Percentiles rank a stretch among this genome's conserved stretches.
These are phyloP conservation scores for Colletotrichum caudatum DNA, from an alignment of 2,329 filamentous ascomycete species.

Conservation along the genomic window DNA sequence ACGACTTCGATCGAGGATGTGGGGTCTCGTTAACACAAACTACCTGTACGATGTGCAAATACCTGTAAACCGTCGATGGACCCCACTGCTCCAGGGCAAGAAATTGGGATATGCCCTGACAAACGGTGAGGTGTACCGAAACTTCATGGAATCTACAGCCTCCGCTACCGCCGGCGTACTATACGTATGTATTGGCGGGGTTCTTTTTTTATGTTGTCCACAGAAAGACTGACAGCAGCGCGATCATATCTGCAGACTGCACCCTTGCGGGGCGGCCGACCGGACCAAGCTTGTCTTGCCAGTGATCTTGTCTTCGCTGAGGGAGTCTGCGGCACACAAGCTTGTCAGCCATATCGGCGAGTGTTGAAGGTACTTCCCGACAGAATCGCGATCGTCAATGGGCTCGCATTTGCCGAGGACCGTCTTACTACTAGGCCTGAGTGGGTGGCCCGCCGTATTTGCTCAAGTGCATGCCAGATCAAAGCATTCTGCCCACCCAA, in stretches of 20 bases:
- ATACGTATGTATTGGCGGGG: neutral
- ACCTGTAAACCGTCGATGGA: conserved; percentile 1
- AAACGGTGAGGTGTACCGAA: conserved; percentile 12
- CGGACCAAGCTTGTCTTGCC: neutral
- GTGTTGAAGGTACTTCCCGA: conserved; percentile 5
- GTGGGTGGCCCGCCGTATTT: no score
- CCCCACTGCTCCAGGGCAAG: conserved; percentile 25
- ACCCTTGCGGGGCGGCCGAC: neutral
- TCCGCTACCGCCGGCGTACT: neutral
- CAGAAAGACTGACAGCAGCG: neutral
- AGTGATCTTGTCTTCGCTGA: neutral
- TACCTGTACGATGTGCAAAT: no score
- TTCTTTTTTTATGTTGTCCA: neutral
- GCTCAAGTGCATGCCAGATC: neutral
- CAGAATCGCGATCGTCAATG: neutral
- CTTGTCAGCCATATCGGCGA: neutral
- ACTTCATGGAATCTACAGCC: conserved; percentile 17
- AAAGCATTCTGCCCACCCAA: neutral
- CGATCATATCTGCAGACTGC: no score
- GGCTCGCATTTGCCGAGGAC: neutral
- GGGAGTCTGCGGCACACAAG: neutral
- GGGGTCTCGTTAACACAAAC: conserved; percentile 6
- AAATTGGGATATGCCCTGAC: conserved; percentile 32
- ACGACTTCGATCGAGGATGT: conserved; percentile 18
- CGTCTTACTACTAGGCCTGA: no score